These are phyloP conservation scores for Pseudonitzschia pungens DNA, from an alignment of 108 stramenopile species.

Conservation along the genomic window DNA sequence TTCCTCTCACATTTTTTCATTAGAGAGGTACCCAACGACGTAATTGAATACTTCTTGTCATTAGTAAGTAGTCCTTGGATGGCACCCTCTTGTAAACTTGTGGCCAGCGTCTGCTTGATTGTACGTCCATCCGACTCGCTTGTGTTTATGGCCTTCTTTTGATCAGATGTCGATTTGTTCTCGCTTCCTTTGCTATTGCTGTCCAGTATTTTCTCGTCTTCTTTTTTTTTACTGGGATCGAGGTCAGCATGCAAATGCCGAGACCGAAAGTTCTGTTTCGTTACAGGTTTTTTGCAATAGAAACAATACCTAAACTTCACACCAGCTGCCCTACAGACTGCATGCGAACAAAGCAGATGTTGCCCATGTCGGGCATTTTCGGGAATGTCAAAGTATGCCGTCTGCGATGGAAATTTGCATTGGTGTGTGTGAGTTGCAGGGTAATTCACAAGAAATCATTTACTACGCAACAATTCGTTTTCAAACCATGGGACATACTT, in stretches of 20 bases:
- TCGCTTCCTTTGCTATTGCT: constrained; percentile 15
- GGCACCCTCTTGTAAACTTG: background rate
- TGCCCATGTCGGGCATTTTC: constrained; percentile 63
- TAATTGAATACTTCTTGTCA: background rate
- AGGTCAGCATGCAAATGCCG: constrained; percentile 14
- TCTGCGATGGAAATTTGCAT: constrained; percentile 26
- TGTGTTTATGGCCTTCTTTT: constrained; percentile 6
- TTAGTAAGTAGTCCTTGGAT: background rate
- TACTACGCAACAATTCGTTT: background rate
- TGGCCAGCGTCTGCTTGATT: background rate
- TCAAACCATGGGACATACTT: constrained; percentile 9
- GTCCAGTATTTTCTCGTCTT: background rate
- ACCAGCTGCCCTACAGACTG: constrained; percentile 61
- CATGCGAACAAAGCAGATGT: constrained; percentile 68
- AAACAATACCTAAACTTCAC: constrained; percentile 80
- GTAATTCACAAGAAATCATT: background rate
- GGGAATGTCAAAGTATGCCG: constrained; percentile 70
- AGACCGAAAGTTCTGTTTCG: constrained; percentile 78
- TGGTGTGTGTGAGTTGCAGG: background rate
- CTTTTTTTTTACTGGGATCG: constrained; percentile 4
- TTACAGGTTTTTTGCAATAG: constrained; percentile 75
- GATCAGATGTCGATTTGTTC: background rate
- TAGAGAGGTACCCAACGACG: background rate
- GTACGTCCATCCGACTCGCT: background rate
- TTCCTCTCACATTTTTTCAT: background rate